Evolutionary conservation across 345 rosid species (phyloP).

Genomic region (Eucalyptus regnans): DNA sequence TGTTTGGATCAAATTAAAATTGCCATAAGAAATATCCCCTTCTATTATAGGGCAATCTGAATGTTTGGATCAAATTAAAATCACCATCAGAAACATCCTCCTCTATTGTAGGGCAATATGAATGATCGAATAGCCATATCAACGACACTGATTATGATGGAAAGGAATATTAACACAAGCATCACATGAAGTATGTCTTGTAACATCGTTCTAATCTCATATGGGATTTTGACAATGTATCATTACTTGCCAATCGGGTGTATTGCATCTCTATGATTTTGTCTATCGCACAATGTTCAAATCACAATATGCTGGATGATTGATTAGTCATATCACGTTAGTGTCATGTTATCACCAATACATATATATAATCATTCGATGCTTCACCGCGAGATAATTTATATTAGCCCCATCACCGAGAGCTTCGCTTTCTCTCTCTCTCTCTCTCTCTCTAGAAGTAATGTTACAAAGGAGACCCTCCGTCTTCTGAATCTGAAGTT

Average conservation of each 20-base stretch:
- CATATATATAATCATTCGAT: neutral
- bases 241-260: neutral
- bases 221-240: neutral
- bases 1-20: neutral
- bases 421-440: neutral
- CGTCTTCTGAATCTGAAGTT: neutral
- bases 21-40: neutral
- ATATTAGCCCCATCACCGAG: neutral
- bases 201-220: neutral
- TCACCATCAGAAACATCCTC: neutral
- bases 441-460: neutral
- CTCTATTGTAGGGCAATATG: too few relatives aligned
- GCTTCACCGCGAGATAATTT: neutral
- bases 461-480: neutral
- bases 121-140: neutral
- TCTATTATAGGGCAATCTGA: too few relatives aligned
- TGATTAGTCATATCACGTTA: neutral
- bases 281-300: neutral
- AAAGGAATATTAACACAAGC: neutral
- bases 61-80: neutral
- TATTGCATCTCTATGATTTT: neutral
- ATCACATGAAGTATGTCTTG: neutral
- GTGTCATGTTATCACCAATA: neutral
- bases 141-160: neutral
- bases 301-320: neutral